Conservation (phyloP, 345 rosid species). For the Cardamine chenopodiifolia region DNA sequence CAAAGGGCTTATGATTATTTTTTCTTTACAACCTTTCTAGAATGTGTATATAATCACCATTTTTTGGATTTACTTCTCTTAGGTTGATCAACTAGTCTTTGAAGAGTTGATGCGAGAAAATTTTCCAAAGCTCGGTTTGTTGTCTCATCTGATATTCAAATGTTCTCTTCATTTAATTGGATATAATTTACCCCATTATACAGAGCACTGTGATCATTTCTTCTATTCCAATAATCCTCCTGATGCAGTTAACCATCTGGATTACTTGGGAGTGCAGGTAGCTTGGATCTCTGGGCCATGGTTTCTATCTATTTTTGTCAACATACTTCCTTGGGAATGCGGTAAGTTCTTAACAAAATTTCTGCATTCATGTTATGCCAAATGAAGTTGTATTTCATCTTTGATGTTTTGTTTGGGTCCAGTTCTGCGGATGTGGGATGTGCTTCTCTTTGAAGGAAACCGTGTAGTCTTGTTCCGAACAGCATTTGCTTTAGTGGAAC, state of each 20-base stretch:
- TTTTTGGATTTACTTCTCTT: constrained; percentile 18
- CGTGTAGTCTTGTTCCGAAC: constrained; percentile 94
- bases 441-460: constrained; percentile 90
- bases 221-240: constrained; percentile 53
- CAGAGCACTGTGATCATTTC: constrained; percentile 44
- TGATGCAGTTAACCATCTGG: constrained; percentile 99
- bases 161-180: constrained; percentile 3
- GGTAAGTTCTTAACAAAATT: constrained; percentile 54
- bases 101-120: constrained; percentile 93
- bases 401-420: constrained; percentile 34
- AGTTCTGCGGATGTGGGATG: constrained; percentile 99
- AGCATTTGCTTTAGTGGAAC: constrained; percentile 91
- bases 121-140: constrained; percentile 95
- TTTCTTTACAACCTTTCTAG: neutral
- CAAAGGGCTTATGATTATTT: constrained; percentile 14
- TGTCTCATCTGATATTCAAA: constrained; percentile 34
- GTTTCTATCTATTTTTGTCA: constrained; percentile 94
- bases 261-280: constrained; percentile 99
- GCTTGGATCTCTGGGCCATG: constrained; percentile 96
- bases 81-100: constrained; percentile 98
- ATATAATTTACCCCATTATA: constrained; percentile 2
- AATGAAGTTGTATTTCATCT: constrained; percentile 12
- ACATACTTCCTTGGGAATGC: constrained; percentile 98
- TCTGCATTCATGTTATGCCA: constrained; percentile 11
- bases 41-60: neutral